Percentiles rank a stretch among this genome's conserved stretches.
Conservation (phyloP, 306 rosid genomes). For the Sphenostylis stenocarpa region DNA sequence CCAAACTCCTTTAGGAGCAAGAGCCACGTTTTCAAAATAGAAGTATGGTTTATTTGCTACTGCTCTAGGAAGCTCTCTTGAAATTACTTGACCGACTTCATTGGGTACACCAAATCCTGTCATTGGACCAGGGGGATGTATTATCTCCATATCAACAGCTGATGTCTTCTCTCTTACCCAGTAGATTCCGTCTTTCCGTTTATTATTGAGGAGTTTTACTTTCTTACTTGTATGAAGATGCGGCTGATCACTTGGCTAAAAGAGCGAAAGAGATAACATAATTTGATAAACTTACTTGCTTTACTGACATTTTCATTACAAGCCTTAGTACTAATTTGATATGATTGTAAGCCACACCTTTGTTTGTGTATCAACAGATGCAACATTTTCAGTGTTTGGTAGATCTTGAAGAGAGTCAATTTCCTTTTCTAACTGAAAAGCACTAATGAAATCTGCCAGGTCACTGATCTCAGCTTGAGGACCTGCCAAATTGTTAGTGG, state of each 20-base stretch:
- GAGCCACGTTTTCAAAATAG: constrained; percentile 76
- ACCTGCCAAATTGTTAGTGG: constrained; percentile 50
- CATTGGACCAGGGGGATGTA: constrained; percentile 52
- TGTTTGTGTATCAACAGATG: background rate
- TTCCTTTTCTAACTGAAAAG: constrained; percentile 58
- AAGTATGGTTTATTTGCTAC: constrained; percentile 68
- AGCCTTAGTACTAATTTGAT: background rate
- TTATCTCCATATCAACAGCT: constrained; percentile 46
- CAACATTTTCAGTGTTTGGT: background rate
- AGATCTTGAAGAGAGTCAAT: background rate
- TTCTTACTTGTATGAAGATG: constrained; percentile 8
- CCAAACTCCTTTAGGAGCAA: constrained; percentile 85
- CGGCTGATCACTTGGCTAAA: background rate
- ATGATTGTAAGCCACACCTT: constrained; percentile 12
- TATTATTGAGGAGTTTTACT: constrained; percentile 16
- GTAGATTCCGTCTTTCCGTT: background rate
- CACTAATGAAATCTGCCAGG: constrained; percentile 68
- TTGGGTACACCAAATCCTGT: constrained; percentile 62
- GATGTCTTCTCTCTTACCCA: constrained; percentile 4
- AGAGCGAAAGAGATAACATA: background rate
- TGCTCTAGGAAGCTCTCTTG: constrained; percentile 44
- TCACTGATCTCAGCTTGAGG: constrained; percentile 52
- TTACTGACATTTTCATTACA: background rate
- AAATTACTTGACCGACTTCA: constrained; percentile 21
- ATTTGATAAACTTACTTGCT: background rate